These are phyloP conservation scores for Torulaspora franciscae DNA, from an alignment of 805 yeast species.

Conservation along the genomic window DNA sequence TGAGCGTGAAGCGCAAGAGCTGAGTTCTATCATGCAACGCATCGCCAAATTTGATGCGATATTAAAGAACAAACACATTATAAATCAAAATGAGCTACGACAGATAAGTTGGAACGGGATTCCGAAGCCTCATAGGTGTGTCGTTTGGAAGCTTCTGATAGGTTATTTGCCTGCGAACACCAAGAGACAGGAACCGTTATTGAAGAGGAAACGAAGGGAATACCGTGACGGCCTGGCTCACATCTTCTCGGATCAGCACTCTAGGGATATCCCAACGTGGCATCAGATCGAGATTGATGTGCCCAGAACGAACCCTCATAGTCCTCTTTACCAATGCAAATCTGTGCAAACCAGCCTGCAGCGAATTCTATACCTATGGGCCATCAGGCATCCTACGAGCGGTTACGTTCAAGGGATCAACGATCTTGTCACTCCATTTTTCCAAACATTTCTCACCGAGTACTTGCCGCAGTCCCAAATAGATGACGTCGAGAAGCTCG, in stretches of 20 bases:
- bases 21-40: slow-evolving; percentile 57
- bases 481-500: slow-evolving; percentile 50
- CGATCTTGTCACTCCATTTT: slow-evolving; percentile 89
- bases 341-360: slow-evolving; percentile 76
- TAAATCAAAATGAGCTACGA: slow-evolving; percentile 65
- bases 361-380: slow-evolving; percentile 85
- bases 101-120: slow-evolving; percentile 92
- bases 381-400: slow-evolving; percentile 93
- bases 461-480: slow-evolving; percentile 46
- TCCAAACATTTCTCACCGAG: slow-evolving; percentile 72
- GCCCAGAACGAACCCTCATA: slow-evolving; percentile 86
- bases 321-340: slow-evolving; percentile 62
- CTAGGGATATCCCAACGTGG: slow-evolving; percentile 75
- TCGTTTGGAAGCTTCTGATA: slow-evolving; percentile 82
- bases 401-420: slow-evolving; percentile 98
- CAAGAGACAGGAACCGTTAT: slow-evolving; percentile 62
- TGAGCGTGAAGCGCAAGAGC: slow-evolving; percentile 37
- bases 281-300: slow-evolving; percentile 95
- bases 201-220: slow-evolving; percentile 79
- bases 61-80: slow-evolving; percentile 46
- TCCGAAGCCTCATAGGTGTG: slow-evolving; percentile 72
- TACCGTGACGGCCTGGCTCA: slow-evolving; percentile 70
- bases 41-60: slow-evolving; percentile 63
- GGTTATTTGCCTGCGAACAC: slow-evolving; percentile 89
- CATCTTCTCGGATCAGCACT: slow-evolving; percentile 48